These are phyloP conservation scores for Asterophora lycoperdoides DNA, from an alignment of 768 basidiomycete genomes.

Conservation along the genomic window DNA sequence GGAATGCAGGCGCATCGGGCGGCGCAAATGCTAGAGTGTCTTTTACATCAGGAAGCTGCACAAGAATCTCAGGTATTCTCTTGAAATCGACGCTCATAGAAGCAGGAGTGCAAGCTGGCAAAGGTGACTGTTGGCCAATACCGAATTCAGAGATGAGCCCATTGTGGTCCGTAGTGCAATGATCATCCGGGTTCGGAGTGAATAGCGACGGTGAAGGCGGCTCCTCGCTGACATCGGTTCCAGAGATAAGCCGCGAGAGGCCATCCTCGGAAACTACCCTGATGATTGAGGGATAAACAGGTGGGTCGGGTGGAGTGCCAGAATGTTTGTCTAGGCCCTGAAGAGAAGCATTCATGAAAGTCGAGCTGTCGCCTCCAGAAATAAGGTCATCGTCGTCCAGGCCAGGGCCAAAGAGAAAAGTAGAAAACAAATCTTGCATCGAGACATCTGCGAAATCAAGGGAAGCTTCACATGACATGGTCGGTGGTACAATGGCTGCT, in stretches of 20 bases:
- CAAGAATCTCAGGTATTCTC: constrained; percentile 9
- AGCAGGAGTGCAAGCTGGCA: neutral
- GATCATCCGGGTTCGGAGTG: too few relatives aligned
- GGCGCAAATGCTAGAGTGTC: neutral
- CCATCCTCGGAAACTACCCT: too few relatives aligned
- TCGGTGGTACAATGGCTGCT: neutral
- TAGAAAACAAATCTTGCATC: constrained; percentile 2
- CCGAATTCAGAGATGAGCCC: too few relatives aligned
- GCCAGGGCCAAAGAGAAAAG: constrained; percentile 1
- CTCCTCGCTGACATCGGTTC: too few relatives aligned
- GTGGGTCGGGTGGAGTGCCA: too few relatives aligned
- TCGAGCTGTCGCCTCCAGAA: neutral
- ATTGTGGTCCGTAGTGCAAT: too few relatives aligned
- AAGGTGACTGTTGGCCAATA: too few relatives aligned
- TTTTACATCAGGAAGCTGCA: constrained; percentile 1
- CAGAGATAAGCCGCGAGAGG: too few relatives aligned
- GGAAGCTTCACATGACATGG: constrained; percentile 1
- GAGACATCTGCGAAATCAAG: neutral
- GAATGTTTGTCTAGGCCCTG: too few relatives aligned
- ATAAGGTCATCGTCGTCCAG: neutral
- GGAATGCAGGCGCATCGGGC: neutral
- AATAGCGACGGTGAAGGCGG: too few relatives aligned
- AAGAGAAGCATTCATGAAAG: too few relatives aligned
- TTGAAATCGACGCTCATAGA: neutral
- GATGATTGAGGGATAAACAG: too few relatives aligned